phyloP scores from a whole-genome alignment of 352 stramenopile genomes.

The Elongisporangium undulatum region DNA sequence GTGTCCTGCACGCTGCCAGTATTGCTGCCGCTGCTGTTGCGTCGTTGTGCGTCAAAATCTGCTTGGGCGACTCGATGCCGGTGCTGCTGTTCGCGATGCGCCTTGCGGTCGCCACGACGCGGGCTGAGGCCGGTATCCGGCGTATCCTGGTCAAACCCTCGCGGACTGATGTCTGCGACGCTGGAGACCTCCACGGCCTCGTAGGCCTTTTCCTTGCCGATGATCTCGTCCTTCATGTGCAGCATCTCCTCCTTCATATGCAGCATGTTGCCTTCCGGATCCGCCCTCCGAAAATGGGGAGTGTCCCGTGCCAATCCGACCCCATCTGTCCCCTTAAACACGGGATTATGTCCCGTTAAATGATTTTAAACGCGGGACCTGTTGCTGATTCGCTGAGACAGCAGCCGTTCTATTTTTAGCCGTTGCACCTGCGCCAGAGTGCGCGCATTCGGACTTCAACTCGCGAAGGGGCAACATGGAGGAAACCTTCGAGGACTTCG shows the following conservation, averaged over 20 bases:
- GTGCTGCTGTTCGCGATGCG: conserved; percentile 5
- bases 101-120: conserved; percentile 20
- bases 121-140: conserved; percentile 23
- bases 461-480: conserved; percentile 9
- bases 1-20: conserved; percentile 17
- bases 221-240: conserved; percentile 46
- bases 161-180: conserved; percentile 36
- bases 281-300: conserved; percentile 7
- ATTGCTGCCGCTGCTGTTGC: conserved; percentile 13
- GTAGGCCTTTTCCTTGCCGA: conserved; percentile 22
- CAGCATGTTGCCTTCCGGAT: conserved; percentile 16
- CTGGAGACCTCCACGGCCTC: conserved; percentile 34
- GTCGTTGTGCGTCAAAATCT: conserved; percentile 15
- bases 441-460: not conserved
- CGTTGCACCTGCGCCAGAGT: not conserved
- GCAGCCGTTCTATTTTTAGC: conserved; percentile 5
- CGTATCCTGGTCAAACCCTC: conserved; percentile 25
- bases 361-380: not conserved
- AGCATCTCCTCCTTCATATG: conserved; percentile 41
- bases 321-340: not conserved
- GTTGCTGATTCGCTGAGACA: conserved; percentile 2
- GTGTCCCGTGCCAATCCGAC: not conserved
- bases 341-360: not conserved
- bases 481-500: conserved; percentile 40
- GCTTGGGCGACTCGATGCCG: conserved; percentile 5